phyloP scores from a whole-genome alignment of 805 yeast genomes.

The Wickerhamiella cacticola region DNA sequence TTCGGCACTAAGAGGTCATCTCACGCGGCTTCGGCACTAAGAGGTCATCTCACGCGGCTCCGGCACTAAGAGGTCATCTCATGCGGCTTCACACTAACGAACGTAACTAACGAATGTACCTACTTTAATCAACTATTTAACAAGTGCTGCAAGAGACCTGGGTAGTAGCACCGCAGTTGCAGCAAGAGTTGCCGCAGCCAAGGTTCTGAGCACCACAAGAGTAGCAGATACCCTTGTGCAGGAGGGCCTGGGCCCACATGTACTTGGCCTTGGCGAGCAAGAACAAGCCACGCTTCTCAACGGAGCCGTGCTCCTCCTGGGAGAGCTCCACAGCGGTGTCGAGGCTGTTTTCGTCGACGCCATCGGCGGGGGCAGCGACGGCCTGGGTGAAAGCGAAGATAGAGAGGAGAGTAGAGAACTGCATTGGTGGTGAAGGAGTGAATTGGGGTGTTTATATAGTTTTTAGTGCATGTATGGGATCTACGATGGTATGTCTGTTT shows the following conservation, averaged over 20 bases:
- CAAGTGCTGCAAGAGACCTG: background rate
- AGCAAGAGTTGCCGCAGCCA: conserved; percentile 3
- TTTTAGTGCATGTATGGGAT: no score
- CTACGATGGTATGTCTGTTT: no score
- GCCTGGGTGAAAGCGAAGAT: background rate
- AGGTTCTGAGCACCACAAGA: background rate
- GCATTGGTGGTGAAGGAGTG: background rate
- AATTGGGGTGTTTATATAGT: background rate
- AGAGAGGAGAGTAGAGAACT: conserved; percentile 2
- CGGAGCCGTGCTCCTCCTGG: background rate
- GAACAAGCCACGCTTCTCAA: conserved; percentile 5
- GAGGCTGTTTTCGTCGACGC: conserved; percentile 1
- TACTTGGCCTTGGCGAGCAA: conserved; percentile 1
- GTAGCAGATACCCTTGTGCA: conserved; percentile 1
- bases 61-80: no score
- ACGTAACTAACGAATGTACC: no score
- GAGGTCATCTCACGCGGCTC: no score
- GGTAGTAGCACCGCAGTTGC: conserved; percentile 7
- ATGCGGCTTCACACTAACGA: no score
- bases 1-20: no score
- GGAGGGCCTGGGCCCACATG: background rate
- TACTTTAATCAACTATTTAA: no score
- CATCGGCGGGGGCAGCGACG: background rate
- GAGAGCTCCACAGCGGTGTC: conserved; percentile 1
- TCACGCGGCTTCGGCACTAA: no score